Percentiles rank a stretch among this genome's conserved stretches.
phyloP scores from a whole-genome alignment of 768 basidiomycete genomes.

The Leccinum subtestaceum region DNA sequence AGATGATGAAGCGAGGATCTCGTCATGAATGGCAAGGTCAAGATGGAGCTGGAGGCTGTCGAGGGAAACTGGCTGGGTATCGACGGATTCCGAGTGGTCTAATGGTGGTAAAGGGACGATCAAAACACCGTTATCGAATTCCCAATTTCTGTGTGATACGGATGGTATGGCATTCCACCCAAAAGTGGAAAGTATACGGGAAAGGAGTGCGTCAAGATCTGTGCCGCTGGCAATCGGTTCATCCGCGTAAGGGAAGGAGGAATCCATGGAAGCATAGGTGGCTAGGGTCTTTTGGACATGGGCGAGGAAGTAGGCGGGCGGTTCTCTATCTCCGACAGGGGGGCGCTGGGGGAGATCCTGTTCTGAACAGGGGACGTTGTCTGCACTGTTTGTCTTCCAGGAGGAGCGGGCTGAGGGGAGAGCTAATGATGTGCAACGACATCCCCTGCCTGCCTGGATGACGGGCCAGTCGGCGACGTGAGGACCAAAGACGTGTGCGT shows the following conservation, averaged over 20 bases:
- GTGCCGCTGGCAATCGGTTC: slow-evolving; percentile 13
- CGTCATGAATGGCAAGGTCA: slow-evolving; percentile 26
- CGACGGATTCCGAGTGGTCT: not conserved
- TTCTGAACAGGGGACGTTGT: slow-evolving; percentile 12
- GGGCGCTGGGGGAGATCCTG: slow-evolving; percentile 31
- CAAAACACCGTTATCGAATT: slow-evolving; percentile 28
- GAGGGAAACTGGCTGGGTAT: slow-evolving; percentile 8
- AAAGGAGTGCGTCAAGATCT: slow-evolving; percentile 46
- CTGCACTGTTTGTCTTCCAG: slow-evolving; percentile 3
- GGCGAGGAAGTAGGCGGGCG: slow-evolving; percentile 30
- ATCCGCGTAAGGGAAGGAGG: slow-evolving; percentile 28
- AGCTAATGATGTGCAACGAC: slow-evolving; percentile 40
- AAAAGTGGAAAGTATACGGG: slow-evolving; percentile 40
- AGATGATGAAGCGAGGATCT: slow-evolving; percentile 21
- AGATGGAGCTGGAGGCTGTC: slow-evolving; percentile 25
- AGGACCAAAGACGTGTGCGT: slow-evolving; percentile 51
- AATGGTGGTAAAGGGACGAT: slow-evolving; percentile 19
- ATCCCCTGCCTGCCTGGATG: slow-evolving; percentile 43
- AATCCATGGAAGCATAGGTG: slow-evolving; percentile 42
- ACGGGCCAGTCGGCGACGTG: slow-evolving; percentile 55
- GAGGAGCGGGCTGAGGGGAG: slow-evolving; percentile 9
- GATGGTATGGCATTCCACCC: slow-evolving; percentile 34
- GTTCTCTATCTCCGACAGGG: slow-evolving; percentile 29
- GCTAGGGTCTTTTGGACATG: slow-evolving; percentile 48
- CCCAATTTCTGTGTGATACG: slow-evolving; percentile 23